Evolutionary conservation across 1,284 basidiomycete species (phyloP).

Genomic region (Pseudozyma sp.): DNA sequence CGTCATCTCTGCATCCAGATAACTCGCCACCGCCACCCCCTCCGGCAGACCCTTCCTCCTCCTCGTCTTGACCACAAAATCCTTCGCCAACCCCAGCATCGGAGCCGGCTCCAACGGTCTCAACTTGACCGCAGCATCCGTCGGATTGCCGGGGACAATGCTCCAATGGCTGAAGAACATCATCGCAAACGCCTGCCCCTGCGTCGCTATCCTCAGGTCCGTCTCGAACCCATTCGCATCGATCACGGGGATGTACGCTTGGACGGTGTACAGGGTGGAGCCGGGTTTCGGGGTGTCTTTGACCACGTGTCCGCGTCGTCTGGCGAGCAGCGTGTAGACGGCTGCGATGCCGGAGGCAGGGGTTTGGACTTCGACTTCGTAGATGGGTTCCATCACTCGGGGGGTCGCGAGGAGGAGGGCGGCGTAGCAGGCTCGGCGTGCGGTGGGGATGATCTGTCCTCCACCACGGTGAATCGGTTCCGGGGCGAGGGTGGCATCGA

Average conservation of each 20-base stretch:
- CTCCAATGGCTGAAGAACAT: conserved; percentile 99
- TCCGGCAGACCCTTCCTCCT: conserved; percentile 77
- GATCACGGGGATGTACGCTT: conserved; percentile 96
- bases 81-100: conserved; percentile 79
- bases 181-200: conserved; percentile 95
- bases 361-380: conserved; percentile 97
- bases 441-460: conserved; percentile 97
- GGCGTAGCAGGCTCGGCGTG: conserved; percentile 97
- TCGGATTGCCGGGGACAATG: conserved; percentile 96
- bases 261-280: conserved; percentile 95
- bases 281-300: conserved; percentile 97
- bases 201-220: conserved; percentile 93
- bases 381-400: conserved; percentile 86
- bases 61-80: conserved; percentile 94
- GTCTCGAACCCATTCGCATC: conserved; percentile 99
- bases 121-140: conserved; percentile 92
- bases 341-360: conserved; percentile 98
- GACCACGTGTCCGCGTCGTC: conserved; percentile 95
- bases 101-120: conserved; percentile 96
- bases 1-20: conserved; percentile 66
- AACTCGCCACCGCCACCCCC: conserved; percentile 50
- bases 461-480: conserved; percentile 98
- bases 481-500: conserved; percentile 88
- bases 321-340: conserved; percentile 95
- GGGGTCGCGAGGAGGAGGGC: conserved; percentile 85